Conservation (phyloP, 2,329 filamentous ascomycete genomes). For the Phialophora chinensis region DNA sequence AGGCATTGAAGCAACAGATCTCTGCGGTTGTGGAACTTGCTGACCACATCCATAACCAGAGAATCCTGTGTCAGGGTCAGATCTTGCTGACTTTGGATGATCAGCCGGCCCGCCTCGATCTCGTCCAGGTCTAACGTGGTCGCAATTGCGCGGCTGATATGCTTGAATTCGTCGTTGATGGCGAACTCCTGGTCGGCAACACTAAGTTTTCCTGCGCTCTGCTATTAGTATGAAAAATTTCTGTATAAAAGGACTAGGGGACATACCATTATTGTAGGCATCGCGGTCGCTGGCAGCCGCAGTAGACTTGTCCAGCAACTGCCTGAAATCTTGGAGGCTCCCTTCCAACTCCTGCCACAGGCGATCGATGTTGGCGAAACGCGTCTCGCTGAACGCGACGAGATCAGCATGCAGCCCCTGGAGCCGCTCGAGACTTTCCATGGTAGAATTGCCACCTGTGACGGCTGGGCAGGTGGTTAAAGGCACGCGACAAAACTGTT, state of each 20-base stretch:
- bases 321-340: slow-evolving; percentile 70
- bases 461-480: slow-evolving; percentile 18
- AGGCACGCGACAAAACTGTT: slow-evolving; percentile 11
- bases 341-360: slow-evolving; percentile 69
- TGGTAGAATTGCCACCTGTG: slow-evolving; percentile 68
- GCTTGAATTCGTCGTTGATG: slow-evolving; percentile 86
- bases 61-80: slow-evolving; percentile 71
- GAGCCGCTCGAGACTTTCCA: slow-evolving; percentile 75
- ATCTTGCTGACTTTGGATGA: slow-evolving; percentile 69
- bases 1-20: slow-evolving; percentile 83
- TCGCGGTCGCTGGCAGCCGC: slow-evolving; percentile 66
- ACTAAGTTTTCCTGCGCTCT: slow-evolving; percentile 70
- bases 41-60: slow-evolving; percentile 77
- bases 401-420: slow-evolving; percentile 87
- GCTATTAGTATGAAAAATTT: slow-evolving; percentile 7
- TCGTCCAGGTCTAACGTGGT: slow-evolving; percentile 93
- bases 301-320: slow-evolving; percentile 74
- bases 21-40: slow-evolving; percentile 85
- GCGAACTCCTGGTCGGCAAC: slow-evolving; percentile 75
- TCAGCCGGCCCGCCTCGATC: slow-evolving; percentile 76
- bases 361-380: slow-evolving; percentile 72
- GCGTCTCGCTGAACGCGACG: slow-evolving; percentile 73
- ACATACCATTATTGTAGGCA: slow-evolving; percentile 32
- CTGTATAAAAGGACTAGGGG: slow-evolving; percentile 26
- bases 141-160: slow-evolving; percentile 78